phyloP scores from a whole-genome alignment of 176 grass and related monocot species.

The Eragrostis curvula region DNA sequence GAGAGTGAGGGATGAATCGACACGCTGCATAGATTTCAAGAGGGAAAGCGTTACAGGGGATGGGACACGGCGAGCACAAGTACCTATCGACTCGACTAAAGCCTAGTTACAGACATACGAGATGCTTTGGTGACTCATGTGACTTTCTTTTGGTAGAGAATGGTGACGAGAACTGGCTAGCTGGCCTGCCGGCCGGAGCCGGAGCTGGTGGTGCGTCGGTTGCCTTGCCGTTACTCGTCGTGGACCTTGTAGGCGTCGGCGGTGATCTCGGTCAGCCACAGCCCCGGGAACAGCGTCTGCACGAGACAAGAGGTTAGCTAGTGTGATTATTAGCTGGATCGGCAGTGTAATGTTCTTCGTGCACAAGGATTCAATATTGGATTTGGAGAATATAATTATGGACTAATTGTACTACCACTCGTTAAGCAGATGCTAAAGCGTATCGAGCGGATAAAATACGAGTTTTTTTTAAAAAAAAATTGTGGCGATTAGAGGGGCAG shows the following conservation, averaged over 20 bases:
- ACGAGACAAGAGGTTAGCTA: slow-evolving; percentile 39
- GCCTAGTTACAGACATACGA: slow-evolving; percentile 21
- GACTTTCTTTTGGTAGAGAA: not conserved
- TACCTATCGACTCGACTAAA: slow-evolving; percentile 31
- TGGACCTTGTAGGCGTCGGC: slow-evolving; percentile 64
- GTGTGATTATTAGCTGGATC: slow-evolving; percentile 48
- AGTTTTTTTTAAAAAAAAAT: not conserved
- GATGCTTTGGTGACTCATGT: not conserved
- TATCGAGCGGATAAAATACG: slow-evolving; percentile 32
- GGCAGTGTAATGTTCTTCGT: slow-evolving; percentile 7
- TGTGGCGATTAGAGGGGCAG: slow-evolving; percentile 35
- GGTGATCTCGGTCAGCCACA: slow-evolving; percentile 77
- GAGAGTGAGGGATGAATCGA: slow-evolving; percentile 17
- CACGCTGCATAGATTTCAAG: not conserved
- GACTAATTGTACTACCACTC: not conserved
- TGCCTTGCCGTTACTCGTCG: slow-evolving; percentile 40
- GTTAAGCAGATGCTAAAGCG: slow-evolving; percentile 25
- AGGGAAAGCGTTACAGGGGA: slow-evolving; percentile 5
- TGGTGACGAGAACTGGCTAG: not conserved
- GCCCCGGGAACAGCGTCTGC: slow-evolving; percentile 70
- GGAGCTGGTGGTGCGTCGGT: slow-evolving; percentile 4
- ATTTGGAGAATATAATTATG: not conserved
- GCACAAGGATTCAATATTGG: slow-evolving; percentile 9
- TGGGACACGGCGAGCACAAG: slow-evolving; percentile 29
- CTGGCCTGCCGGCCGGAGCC: slow-evolving; percentile 14